Percentiles rank a stretch among this genome's conserved stretches.
These are phyloP conservation scores for Ottelia alismoides DNA, from an alignment of 106 monocot genomes.

Conservation along the genomic window DNA sequence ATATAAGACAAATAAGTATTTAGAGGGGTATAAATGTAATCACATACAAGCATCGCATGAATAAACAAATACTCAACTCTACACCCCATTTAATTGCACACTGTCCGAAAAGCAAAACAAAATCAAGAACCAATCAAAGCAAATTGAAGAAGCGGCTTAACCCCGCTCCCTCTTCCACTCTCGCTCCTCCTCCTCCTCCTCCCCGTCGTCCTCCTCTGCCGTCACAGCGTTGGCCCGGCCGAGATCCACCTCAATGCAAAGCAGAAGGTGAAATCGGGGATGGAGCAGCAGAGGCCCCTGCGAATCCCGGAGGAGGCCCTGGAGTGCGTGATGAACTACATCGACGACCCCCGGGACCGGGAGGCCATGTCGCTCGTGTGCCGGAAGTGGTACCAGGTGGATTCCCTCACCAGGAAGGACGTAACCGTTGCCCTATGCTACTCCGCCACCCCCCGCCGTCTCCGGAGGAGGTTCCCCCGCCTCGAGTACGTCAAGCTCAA, in stretches of 20 bases:
- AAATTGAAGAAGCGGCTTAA: too few relatives aligned
- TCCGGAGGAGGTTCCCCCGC: slow-evolving; percentile 60
- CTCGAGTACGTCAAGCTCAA: slow-evolving; percentile 82
- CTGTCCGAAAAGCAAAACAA: too few relatives aligned
- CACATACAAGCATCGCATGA: too few relatives aligned
- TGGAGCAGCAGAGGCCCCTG: slow-evolving; percentile 9
- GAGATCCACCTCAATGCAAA: neutral
- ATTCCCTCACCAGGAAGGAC: slow-evolving; percentile 64
- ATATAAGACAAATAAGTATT: too few relatives aligned
- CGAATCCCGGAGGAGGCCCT: slow-evolving; percentile 53
- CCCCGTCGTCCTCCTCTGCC: too few relatives aligned
- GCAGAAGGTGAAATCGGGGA: slow-evolving; percentile 6
- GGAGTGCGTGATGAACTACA: slow-evolving; percentile 51
- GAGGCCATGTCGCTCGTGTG: slow-evolving; percentile 78
- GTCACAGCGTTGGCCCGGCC: neutral
- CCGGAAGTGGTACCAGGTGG: slow-evolving; percentile 54
- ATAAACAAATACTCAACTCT: too few relatives aligned
- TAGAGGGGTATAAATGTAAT: too few relatives aligned
- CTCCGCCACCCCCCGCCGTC: slow-evolving; percentile 55
- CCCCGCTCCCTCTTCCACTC: too few relatives aligned
- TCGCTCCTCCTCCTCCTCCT: too few relatives aligned
- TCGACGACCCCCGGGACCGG: slow-evolving; percentile 75
- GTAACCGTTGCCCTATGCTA: slow-evolving; percentile 87
- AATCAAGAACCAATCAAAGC: too few relatives aligned
- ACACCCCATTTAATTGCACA: too few relatives aligned